Evolutionary conservation across 441 rosid genomes (phyloP).

Genomic region (Dalechampia spathulata): DNA sequence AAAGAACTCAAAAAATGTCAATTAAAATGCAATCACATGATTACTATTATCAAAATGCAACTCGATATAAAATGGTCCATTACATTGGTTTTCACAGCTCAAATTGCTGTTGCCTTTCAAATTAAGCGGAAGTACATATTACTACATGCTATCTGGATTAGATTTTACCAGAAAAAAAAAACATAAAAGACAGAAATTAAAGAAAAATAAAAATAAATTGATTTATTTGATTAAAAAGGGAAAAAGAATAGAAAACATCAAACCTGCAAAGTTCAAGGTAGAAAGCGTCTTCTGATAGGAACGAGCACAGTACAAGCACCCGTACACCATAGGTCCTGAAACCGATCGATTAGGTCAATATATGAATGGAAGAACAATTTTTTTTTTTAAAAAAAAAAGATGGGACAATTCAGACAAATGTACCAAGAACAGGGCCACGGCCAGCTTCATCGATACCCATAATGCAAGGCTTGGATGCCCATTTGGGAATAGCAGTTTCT

Average conservation of each 20-base stretch:
- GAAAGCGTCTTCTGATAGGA: slow-evolving; percentile 69
- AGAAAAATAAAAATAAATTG: not conserved
- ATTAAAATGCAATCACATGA: too few species aligned
- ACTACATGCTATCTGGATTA: too few species aligned
- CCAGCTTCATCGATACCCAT: slow-evolving; percentile 98
- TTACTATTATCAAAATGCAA: too few species aligned
- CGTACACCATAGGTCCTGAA: slow-evolving; percentile 93
- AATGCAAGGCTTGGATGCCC: slow-evolving; percentile 75
- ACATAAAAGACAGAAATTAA: not conserved
- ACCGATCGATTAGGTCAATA: not conserved
- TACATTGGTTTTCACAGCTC: too few species aligned
- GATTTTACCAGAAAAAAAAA: too few species aligned
- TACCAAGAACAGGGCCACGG: slow-evolving; percentile 89
- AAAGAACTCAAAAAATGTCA: too few species aligned
- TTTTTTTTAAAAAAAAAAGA: too few species aligned
- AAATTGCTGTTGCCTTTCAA: too few species aligned
- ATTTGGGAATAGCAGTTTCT: slow-evolving; percentile 27
- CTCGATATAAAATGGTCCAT: too few species aligned
- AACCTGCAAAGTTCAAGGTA: slow-evolving; percentile 78
- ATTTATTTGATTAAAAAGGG: not conserved
- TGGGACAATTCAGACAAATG: too few species aligned
- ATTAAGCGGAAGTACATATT: too few species aligned
- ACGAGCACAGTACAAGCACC: slow-evolving; percentile 77
- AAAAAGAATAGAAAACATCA: not conserved
- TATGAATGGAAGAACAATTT: too few species aligned